Base-by-base conservation (phyloP, 106 monocot genomes). In the Allium fistulosum region DNA sequence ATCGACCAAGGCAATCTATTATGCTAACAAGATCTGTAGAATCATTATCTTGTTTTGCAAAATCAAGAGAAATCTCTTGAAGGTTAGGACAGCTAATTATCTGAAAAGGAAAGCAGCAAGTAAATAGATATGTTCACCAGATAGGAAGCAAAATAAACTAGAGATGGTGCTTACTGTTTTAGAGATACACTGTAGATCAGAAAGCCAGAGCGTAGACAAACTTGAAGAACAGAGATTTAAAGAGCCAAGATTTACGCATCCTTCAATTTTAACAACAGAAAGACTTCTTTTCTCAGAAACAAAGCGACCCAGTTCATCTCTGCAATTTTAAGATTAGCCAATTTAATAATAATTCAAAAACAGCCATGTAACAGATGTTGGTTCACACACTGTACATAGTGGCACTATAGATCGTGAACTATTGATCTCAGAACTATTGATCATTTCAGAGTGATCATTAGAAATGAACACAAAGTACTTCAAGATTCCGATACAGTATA, bases 261-360 rank as follows among this genome's bases (percentile, higher is more conserved):
- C 87, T 74, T 90, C 85, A 46, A 99, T 62, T 77, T 85, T 90
- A 72, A 99, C 79, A 45, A 66, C 82, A 48, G 87, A 81, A 55
- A 99, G 99, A 63, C 62, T 77, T 2, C 90, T 78, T 59, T 87
- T 99, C 67, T 99, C 99, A 27, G 90, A 71, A 70, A 99, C 81
- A 87, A 99, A 99, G 28, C 80, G 89, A 49, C 77, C 74, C 71
- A 99, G 79, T 59, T 90, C 99, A 72, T 87, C 90, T 65, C 99
- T 99, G 55, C 51, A 79, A 56, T 22, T 22, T 22, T 26, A 72
- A 28, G 46, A 65, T 57, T 51, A 15, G 46, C 62, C 52, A 56
- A 46, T 28, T 59, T 10, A 8, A 2, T 37, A 60, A 7, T 8
- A 60, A 17, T 22, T 14, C 15, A 26, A 61, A 10, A 37, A 59